Conservation (phyloP, 2,329 filamentous ascomycete genomes). For the Colletotrichum liriopes region DNA sequence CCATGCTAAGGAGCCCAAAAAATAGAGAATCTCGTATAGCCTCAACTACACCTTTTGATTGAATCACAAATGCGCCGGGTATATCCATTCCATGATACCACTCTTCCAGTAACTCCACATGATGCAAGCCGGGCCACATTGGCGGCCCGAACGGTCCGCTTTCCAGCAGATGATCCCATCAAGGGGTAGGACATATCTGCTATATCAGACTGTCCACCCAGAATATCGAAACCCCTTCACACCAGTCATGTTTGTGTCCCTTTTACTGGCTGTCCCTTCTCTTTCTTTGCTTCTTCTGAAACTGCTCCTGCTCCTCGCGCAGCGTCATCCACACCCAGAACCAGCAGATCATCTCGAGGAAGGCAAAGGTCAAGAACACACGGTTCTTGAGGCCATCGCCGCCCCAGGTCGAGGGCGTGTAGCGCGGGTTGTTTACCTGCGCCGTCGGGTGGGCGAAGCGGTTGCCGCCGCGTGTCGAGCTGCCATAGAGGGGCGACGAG, state of each 20-base stretch:
- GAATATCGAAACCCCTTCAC: background rate
- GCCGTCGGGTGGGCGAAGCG: constrained; percentile 55
- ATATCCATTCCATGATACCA: constrained; percentile 13
- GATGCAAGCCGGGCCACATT: background rate
- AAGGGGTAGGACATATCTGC: no score
- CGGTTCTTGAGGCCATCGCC: constrained; percentile 85
- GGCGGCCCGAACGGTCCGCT: background rate
- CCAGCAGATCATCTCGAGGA: constrained; percentile 88
- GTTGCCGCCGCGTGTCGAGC: constrained; percentile 47
- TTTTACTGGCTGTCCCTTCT: constrained; percentile 43
- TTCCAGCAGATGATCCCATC: background rate
- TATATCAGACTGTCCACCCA: background rate
- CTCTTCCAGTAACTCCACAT: constrained; percentile 7
- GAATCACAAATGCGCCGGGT: constrained; percentile 16
- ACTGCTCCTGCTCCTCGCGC: constrained; percentile 72
- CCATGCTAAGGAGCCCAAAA: constrained; percentile 20
- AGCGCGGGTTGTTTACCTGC: constrained; percentile 52
- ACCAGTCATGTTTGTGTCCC: background rate
- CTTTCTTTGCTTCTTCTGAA: constrained; percentile 58
- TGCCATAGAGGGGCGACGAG: constrained; percentile 64
- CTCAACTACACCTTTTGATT: background rate
- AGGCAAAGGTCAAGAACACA: constrained; percentile 86
- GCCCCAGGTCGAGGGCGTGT: constrained; percentile 62
- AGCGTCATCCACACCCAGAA: constrained; percentile 87
- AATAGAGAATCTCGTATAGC: constrained; percentile 16